Evolutionary conservation across 495 filamentous ascomycete species (phyloP).

Genomic region (Neurospora sp.): DNA sequence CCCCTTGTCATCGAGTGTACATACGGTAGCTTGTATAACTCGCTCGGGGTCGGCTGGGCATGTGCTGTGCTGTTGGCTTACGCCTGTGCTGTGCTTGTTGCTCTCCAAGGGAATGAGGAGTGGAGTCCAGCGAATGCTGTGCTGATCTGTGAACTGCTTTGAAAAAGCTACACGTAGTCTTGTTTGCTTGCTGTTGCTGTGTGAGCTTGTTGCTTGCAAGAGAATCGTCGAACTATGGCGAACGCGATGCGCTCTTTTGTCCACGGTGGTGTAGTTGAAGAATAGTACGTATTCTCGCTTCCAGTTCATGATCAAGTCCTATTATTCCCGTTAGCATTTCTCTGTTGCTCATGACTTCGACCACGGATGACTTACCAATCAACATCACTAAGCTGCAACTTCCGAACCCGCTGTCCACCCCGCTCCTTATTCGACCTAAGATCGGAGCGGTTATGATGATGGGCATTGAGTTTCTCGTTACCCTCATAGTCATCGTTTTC

Average conservation of each 20-base stretch:
- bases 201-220: background rate
- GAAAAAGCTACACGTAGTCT: background rate
- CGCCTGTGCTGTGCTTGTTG: background rate
- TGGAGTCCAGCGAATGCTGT: background rate
- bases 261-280: background rate
- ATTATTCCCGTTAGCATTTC: background rate
- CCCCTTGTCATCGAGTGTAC: background rate
- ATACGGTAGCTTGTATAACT: background rate
- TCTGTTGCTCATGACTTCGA: background rate
- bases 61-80: background rate
- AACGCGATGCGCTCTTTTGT: background rate
- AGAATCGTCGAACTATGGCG: background rate
- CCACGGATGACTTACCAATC: conserved; percentile 64
- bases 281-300: background rate
- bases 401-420: conserved; percentile 71
- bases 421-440: conserved; percentile 59
- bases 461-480: conserved; percentile 37
- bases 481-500: conserved; percentile 59
- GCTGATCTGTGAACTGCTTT: background rate
- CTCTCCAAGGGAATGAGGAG: background rate
- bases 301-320: conserved; percentile 10
- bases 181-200: background rate
- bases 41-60: background rate
- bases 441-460: conserved; percentile 46
- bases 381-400: conserved; percentile 90